These are phyloP conservation scores for Termitomyces sp. DNA, from an alignment of 768 basidiomycete species.

Conservation along the genomic window DNA sequence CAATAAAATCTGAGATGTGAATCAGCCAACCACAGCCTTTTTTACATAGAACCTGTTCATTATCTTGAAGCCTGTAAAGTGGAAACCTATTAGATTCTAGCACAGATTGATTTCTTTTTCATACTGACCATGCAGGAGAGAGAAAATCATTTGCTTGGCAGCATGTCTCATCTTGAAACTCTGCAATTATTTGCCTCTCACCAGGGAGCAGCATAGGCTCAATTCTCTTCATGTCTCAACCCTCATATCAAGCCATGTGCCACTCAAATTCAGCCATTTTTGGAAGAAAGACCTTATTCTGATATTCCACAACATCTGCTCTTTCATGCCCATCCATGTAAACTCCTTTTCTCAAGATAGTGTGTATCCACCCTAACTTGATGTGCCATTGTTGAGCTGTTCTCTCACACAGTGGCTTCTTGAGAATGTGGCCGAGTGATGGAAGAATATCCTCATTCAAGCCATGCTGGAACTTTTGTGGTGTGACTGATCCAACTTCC, in stretches of 20 bases:
- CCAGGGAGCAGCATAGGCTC: not conserved
- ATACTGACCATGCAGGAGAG: not conserved
- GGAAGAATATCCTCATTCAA: slow-evolving; percentile 30
- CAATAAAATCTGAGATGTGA: not conserved
- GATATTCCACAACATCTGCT: no score
- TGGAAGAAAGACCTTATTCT: not conserved
- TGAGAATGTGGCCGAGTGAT: slow-evolving; percentile 23
- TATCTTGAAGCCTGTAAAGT: not conserved
- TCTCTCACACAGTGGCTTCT: slow-evolving; percentile 21
- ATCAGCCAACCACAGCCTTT: not conserved
- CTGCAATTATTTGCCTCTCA: not conserved
- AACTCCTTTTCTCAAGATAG: slow-evolving; percentile 20
- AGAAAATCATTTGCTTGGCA: not conserved
- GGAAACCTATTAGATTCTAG: not conserved
- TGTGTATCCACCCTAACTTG: slow-evolving; percentile 19
- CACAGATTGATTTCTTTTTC: not conserved
- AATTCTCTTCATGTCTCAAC: not conserved
- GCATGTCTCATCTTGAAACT: not conserved
- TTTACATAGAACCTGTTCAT: not conserved
- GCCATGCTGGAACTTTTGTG: slow-evolving; percentile 18
- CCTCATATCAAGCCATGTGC: slow-evolving; percentile 6
- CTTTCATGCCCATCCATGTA: slow-evolving; percentile 25
- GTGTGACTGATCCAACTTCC: slow-evolving; percentile 28
- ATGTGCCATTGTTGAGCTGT: slow-evolving; percentile 38
- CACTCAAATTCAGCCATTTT: slow-evolving; percentile 4